phyloP scores from a whole-genome alignment of 352 stramenopile species.

The Globisporangium camurandrum region DNA sequence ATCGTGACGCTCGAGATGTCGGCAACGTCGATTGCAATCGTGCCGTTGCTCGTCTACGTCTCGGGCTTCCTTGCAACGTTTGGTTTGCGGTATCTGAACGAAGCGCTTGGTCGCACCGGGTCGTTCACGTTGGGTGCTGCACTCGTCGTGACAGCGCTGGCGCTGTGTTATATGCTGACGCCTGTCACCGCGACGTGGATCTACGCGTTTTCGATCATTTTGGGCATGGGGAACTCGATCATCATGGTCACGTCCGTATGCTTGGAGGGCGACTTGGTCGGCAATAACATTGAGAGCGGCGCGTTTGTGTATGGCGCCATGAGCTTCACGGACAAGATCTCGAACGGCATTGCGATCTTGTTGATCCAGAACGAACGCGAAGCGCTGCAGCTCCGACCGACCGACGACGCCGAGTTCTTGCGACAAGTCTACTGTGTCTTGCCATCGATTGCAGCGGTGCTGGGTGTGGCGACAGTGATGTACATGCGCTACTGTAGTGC shows the following conservation, averaged over 20 bases:
- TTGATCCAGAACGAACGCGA: constrained; percentile 79
- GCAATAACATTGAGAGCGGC: constrained; percentile 74
- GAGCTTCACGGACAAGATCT: constrained; percentile 87
- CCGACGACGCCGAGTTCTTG: constrained; percentile 60
- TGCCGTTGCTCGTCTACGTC: constrained; percentile 78
- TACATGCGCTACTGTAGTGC: constrained; percentile 70
- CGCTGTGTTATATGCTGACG: constrained; percentile 51
- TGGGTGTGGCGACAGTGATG: constrained; percentile 53
- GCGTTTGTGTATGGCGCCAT: constrained; percentile 84
- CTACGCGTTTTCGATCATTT: constrained; percentile 57
- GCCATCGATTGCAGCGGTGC: constrained; percentile 45
- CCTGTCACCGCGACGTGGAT: constrained; percentile 56
- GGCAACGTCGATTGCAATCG: constrained; percentile 74
- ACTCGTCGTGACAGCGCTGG: constrained; percentile 45
- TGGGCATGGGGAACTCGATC: constrained; percentile 82
- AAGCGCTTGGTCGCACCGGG: constrained; percentile 51
- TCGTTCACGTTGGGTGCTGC: constrained; percentile 56
- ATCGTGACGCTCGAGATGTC: constrained; percentile 84
- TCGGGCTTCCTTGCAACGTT: constrained; percentile 78
- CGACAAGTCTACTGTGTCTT: constrained; percentile 70
- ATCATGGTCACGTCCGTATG: constrained; percentile 86
- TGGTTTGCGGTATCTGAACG: constrained; percentile 68
- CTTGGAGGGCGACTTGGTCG: constrained; percentile 73
- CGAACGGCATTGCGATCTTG: constrained; percentile 73
- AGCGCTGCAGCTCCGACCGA: constrained; percentile 45